Conservation (phyloP, 768 basidiomycete species). For the Boletus insuetus region DNA sequence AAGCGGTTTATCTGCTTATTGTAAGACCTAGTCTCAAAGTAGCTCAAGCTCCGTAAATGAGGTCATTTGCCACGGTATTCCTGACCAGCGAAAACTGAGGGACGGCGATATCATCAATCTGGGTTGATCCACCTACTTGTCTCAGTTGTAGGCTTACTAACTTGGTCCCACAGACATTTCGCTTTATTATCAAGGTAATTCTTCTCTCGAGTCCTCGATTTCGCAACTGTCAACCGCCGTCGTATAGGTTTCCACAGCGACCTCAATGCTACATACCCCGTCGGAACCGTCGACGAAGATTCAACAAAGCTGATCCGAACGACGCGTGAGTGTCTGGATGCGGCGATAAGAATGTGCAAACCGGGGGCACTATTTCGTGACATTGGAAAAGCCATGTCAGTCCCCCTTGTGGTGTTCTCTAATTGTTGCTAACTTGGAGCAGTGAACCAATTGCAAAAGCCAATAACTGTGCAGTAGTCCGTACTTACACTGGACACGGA, state of each 20-base stretch:
- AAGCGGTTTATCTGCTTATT: conserved; percentile 33
- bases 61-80: conserved; percentile 96
- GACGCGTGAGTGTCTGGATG: conserved; percentile 81
- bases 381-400: conserved; percentile 82
- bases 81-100: conserved; percentile 75
- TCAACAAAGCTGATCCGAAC: conserved; percentile 79
- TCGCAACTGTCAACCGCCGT: background rate
- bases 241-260: conserved; percentile 83
- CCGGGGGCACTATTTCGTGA: conserved; percentile 90
- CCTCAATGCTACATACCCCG: conserved; percentile 90
- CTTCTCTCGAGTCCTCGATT: conserved; percentile 2
- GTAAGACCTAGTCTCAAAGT: conserved; percentile 1
- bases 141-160: conserved; percentile 16
- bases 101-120: conserved; percentile 98
- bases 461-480: conserved; percentile 86
- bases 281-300: conserved; percentile 81
- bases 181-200: conserved; percentile 70
- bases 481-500: conserved; percentile 90
- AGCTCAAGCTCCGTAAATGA: conserved; percentile 81
- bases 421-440: conserved; percentile 10
- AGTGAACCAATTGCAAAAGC: conserved; percentile 85
- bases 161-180: conserved; percentile 57
- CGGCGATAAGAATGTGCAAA: conserved; percentile 89
- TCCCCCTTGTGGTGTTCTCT: conserved; percentile 12
- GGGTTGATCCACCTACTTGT: conserved; percentile 43